A percentile compares a stretch with the other conserved stretches of the same genome.
phyloP scores from a whole-genome alignment of 2,329 filamentous ascomycete genomes.

The Paecilomyces dactylethromorphus region DNA sequence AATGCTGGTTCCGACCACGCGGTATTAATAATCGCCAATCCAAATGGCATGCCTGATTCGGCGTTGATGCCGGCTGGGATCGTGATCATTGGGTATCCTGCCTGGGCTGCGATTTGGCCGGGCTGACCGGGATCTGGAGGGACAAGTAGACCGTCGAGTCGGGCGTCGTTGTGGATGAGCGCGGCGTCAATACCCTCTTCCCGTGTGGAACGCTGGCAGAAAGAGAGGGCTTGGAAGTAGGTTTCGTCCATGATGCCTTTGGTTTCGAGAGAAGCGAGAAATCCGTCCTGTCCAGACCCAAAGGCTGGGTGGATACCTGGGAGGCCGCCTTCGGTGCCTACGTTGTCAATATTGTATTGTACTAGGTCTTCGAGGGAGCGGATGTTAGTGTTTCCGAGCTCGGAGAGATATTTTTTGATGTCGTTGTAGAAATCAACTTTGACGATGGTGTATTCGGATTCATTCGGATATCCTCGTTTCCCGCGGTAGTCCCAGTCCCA shows the following conservation, averaged over 20 bases:
- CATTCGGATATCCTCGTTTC: slow-evolving; percentile 58
- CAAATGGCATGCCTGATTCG: slow-evolving; percentile 54
- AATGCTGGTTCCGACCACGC: slow-evolving; percentile 55
- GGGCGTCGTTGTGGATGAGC: slow-evolving; percentile 41
- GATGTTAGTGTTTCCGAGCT: slow-evolving; percentile 56
- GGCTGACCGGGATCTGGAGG: slow-evolving; percentile 63
- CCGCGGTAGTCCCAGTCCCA: slow-evolving; percentile 70
- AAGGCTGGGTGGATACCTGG: slow-evolving; percentile 59
- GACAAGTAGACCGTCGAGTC: slow-evolving; percentile 59
- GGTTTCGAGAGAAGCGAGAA: slow-evolving; percentile 56
- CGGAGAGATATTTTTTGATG: slow-evolving; percentile 56
- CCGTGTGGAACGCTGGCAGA: slow-evolving; percentile 51
- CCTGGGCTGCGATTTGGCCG: slow-evolving; percentile 66
- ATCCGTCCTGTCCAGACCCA: slow-evolving; percentile 63
- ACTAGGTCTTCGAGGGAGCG: slow-evolving; percentile 60
- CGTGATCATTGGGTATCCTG: slow-evolving; percentile 67
- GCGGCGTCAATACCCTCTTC: slow-evolving; percentile 66
- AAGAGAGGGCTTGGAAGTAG: slow-evolving; percentile 61
- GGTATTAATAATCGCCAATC: slow-evolving; percentile 54
- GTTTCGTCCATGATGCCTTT: slow-evolving; percentile 57
- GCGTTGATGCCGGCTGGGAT: slow-evolving; percentile 55
- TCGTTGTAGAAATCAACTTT: slow-evolving; percentile 60
- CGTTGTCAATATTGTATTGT: slow-evolving; percentile 56
- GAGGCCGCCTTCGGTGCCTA: slow-evolving; percentile 60
- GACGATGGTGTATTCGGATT: slow-evolving; percentile 67